Conservation (phyloP, 2,329 filamentous ascomycete species). For the Chrysosphaeria jannelii region DNA sequence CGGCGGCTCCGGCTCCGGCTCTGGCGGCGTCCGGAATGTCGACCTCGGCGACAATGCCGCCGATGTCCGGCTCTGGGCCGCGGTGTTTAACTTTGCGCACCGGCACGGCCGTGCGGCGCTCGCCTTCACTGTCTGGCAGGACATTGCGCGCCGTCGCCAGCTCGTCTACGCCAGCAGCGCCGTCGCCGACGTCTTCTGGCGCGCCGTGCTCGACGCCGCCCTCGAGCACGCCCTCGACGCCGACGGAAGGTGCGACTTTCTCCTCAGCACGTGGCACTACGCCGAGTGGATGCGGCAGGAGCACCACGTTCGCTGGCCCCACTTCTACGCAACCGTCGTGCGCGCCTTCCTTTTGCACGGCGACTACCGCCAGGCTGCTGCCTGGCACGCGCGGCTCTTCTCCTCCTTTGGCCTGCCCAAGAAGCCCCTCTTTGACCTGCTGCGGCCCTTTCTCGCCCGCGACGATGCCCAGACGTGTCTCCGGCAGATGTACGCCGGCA, state of each 20-base stretch:
- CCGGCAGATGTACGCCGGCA: slow-evolving; percentile 12
- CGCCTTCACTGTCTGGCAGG: slow-evolving; percentile 7
- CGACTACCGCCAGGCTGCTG: slow-evolving; percentile 11
- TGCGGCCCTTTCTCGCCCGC: slow-evolving; percentile 11
- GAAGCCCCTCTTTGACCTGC: slow-evolving; percentile 12
- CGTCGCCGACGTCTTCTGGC: slow-evolving; percentile 7
- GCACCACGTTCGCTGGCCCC: slow-evolving; percentile 15
- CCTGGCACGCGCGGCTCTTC: slow-evolving; percentile 18
- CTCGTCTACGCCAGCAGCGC: slow-evolving; percentile 6
- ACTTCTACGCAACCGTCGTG: slow-evolving; percentile 17
- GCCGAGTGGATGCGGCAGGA: slow-evolving; percentile 13
- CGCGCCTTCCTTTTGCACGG: slow-evolving; percentile 12
- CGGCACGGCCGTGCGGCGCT: slow-evolving; percentile 6
- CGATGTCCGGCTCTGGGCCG: slow-evolving; percentile 8
- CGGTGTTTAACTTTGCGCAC: slow-evolving; percentile 8
- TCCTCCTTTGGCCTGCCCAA: slow-evolving; percentile 13
- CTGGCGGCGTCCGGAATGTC: slow-evolving; percentile 4
- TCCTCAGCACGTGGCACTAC: slow-evolving; percentile 11
- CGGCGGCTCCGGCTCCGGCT: neutral
- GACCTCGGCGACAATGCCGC: slow-evolving; percentile 6
- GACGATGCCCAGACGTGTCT: slow-evolving; percentile 9
- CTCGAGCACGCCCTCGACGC: slow-evolving; percentile 8
- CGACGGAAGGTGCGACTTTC: too few species aligned
- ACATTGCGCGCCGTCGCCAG: slow-evolving; percentile 5
- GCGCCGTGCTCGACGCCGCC: slow-evolving; percentile 8